Conservation (phyloP, 169 alveolate species). For the Plasmodium coatneyi region DNA sequence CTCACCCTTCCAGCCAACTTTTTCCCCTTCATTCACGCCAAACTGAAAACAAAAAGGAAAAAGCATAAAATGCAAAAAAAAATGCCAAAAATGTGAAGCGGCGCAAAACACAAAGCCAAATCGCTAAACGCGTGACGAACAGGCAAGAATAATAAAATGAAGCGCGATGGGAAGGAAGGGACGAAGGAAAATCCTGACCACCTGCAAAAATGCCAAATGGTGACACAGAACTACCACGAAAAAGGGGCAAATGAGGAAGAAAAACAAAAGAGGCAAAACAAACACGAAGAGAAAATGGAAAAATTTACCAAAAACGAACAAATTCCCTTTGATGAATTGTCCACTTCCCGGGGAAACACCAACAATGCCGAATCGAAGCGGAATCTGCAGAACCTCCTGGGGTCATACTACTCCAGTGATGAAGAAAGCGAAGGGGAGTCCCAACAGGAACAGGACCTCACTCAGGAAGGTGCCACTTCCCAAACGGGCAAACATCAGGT, state of each 20-base stretch:
- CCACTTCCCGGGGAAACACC: not conserved
- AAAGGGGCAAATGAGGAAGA: not conserved
- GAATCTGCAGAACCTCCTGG: slow-evolving; percentile 21
- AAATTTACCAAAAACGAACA: not conserved
- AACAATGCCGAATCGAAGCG: not conserved
- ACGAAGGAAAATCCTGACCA: not conserved
- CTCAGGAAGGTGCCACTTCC: not conserved
- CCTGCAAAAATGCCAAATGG: not conserved
- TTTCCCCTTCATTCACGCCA: not conserved
- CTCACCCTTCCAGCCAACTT: not conserved
- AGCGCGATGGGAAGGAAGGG: not conserved
- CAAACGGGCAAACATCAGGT: not conserved
- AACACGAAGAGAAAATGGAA: not conserved
- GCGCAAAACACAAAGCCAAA: not conserved
- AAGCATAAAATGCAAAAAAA: not conserved
- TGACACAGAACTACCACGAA: not conserved
- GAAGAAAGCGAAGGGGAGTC: slow-evolving; percentile 27
- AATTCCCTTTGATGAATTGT: not conserved
- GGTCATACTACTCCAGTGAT: slow-evolving; percentile 40
- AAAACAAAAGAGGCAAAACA: not conserved
- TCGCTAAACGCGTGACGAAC: not conserved
- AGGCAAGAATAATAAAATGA: not conserved
- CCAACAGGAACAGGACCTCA: not conserved
- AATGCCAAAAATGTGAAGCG: not conserved
- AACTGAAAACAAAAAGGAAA: not conserved